phyloP scores from a whole-genome alignment of 495 filamentous ascomycete genomes.

The Penicillium lividum region DNA sequence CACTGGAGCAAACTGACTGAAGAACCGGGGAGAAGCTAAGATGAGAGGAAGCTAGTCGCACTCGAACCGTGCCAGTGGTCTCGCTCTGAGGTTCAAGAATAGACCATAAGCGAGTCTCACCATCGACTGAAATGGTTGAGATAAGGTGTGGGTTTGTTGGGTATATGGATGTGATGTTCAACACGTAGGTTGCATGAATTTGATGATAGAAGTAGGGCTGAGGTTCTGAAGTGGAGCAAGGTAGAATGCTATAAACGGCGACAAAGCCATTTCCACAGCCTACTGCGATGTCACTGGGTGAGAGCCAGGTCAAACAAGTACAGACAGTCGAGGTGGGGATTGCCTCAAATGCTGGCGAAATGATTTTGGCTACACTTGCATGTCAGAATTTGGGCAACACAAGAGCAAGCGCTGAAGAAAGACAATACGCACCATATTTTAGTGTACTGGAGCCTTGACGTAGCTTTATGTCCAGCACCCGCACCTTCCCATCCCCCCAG shows the following conservation, averaged over 20 bases:
- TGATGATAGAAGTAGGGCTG: conserved; percentile 56
- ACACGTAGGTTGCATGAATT: conserved; percentile 63
- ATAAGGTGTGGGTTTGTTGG: conserved; percentile 61
- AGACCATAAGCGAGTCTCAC: conserved; percentile 58
- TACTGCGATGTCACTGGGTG: conserved; percentile 58
- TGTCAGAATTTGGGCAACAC: background rate
- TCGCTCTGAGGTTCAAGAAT: conserved; percentile 52
- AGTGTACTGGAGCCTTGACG: conserved; percentile 25
- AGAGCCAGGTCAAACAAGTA: conserved; percentile 65
- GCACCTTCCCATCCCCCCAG: conserved; percentile 61
- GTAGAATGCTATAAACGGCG: conserved; percentile 56
- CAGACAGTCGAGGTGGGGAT: conserved; percentile 51
- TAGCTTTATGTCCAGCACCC: conserved; percentile 58
- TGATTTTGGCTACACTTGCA: conserved; percentile 43
- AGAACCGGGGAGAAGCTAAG: conserved; percentile 59
- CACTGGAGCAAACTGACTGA: conserved; percentile 54
- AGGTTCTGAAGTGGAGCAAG: conserved; percentile 27
- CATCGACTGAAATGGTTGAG: conserved; percentile 56
- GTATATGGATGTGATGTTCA: conserved; percentile 56
- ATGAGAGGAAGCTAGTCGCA: conserved; percentile 47
- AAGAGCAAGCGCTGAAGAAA: background rate
- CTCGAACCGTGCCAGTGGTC: conserved; percentile 49
- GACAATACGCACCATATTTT: conserved; percentile 38
- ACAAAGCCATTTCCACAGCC: conserved; percentile 64
- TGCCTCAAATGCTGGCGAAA: conserved; percentile 55